A percentile compares a stretch with the other conserved stretches of the same genome.
Evolutionary conservation across 2,329 filamentous ascomycete genomes (phyloP).

Genomic region (Trichoderma koningii): DNA sequence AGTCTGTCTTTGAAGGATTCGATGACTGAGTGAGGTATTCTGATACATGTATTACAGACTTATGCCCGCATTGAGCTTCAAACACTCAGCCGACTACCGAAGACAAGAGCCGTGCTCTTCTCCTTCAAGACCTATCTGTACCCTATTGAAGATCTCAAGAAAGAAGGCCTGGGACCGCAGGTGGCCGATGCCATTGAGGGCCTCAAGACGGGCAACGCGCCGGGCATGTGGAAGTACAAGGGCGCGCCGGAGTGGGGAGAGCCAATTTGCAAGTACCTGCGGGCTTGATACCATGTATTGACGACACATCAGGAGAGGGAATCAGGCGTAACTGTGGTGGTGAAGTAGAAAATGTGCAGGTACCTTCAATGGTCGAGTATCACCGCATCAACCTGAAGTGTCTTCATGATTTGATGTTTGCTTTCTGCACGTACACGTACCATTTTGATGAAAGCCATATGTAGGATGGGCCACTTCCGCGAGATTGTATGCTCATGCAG

Average conservation of each 20-base stretch:
- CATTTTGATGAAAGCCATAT: too few relatives aligned
- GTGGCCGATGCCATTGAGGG: conserved; percentile 58
- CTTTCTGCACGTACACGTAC: too few relatives aligned
- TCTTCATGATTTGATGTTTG: too few relatives aligned
- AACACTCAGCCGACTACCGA: conserved; percentile 52
- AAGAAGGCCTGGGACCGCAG: conserved; percentile 49
- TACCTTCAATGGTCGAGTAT: too few relatives aligned
- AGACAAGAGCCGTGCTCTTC: conserved; percentile 52
- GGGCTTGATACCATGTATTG: conserved; percentile 33
- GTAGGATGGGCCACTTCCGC: too few relatives aligned
- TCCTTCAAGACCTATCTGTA: conserved; percentile 60
- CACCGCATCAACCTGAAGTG: too few relatives aligned
- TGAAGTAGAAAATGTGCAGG: neutral
- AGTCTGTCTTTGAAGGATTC: neutral
- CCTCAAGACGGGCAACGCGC: conserved; percentile 52
- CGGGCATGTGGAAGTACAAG: conserved; percentile 58
- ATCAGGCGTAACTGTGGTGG: neutral
- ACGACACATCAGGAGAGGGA: neutral
- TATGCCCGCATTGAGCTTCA: conserved; percentile 53
- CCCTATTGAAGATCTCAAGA: conserved; percentile 50
- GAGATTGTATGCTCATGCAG: too few relatives aligned
- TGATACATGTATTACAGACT: neutral
- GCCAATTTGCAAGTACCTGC: conserved; percentile 50
- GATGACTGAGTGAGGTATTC: neutral
- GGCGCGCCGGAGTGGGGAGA: conserved; percentile 51